phyloP scores from a whole-genome alignment of 2,329 filamentous ascomycete genomes.

The Calonectria pseudoreteaudii region DNA sequence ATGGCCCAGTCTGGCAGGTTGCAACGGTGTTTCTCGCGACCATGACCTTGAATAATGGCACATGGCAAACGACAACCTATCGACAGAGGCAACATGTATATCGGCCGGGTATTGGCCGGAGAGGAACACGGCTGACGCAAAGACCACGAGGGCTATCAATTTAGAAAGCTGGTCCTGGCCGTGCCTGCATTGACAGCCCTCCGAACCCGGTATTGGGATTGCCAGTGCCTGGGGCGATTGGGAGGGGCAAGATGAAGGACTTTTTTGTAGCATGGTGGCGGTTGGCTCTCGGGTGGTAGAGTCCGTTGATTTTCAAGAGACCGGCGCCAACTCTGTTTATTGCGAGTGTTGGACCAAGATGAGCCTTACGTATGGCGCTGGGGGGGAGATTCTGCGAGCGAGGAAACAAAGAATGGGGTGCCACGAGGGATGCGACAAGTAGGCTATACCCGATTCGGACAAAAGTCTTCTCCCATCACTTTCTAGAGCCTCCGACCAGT shows the following conservation, averaged over 20 bases:
- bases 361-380: constrained; percentile 2
- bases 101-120: constrained; percentile 36
- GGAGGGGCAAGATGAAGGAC: constrained; percentile 4
- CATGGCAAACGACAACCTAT: constrained; percentile 7
- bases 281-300: constrained; percentile 25
- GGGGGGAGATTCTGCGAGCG: not conserved
- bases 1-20: constrained; percentile 21
- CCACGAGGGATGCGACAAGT: constrained; percentile 21
- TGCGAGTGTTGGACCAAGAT: constrained; percentile 2
- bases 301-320: constrained; percentile 24
- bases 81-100: constrained; percentile 7
- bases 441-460: constrained; percentile 7
- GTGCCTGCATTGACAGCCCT: constrained; percentile 22
- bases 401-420: constrained; percentile 29
- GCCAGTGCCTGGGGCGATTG: constrained; percentile 1
- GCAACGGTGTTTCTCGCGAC: constrained; percentile 12
- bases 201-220: constrained; percentile 12
- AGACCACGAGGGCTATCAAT: constrained; percentile 23
- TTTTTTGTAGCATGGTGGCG: constrained; percentile 19
- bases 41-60: constrained; percentile 13
- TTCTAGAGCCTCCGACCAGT: constrained; percentile 9
- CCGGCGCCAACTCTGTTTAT: constrained; percentile 19
- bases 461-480: not conserved
- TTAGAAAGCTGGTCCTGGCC: constrained; percentile 24
- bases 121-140: constrained; percentile 14